A percentile compares a stretch with the other conserved stretches of the same genome.
Conservation (phyloP, 139 green algal species). For the Chlamydomonas incerta region DNA sequence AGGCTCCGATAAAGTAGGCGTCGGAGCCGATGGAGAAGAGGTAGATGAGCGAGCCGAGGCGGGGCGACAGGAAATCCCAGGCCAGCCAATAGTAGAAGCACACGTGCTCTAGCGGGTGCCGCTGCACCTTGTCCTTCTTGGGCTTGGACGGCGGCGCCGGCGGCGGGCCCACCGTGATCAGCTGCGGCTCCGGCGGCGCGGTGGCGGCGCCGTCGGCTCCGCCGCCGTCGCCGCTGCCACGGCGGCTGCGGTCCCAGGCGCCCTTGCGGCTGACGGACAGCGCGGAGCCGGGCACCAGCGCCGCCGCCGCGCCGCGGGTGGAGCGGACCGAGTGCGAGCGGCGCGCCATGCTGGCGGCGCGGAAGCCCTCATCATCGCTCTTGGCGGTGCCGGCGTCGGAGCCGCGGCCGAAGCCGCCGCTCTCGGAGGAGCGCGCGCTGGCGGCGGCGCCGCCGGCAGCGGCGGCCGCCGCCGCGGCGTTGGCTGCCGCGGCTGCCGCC, state of each 20-base stretch:
- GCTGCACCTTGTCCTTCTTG: neutral
- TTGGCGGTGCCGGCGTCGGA: no score
- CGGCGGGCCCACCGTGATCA: constrained; percentile 30
- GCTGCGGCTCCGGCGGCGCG: constrained; percentile 34
- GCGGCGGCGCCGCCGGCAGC: neutral
- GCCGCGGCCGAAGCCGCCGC: no score
- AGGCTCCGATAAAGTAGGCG: constrained; percentile 23
- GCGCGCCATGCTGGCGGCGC: neutral
- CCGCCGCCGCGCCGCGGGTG: neutral
- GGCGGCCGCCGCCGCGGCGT: neutral
- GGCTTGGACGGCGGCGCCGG: constrained; percentile 22
- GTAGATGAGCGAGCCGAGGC: constrained; percentile 12
- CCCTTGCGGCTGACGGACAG: neutral
- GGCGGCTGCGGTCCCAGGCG: constrained; percentile 31
- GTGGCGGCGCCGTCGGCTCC: neutral
- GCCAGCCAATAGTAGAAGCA: neutral
- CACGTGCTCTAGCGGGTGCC: neutral
- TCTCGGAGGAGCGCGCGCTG: neutral
- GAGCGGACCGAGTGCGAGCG: neutral
- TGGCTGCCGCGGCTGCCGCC: constrained; percentile 2
- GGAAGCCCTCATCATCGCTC: neutral
- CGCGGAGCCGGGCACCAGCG: neutral
- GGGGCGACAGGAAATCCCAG: constrained; percentile 14
- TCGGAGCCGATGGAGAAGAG: constrained; percentile 19
- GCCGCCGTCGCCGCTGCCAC: constrained; percentile 1